Conservation (phyloP, 176 grass and related monocot genomes). For the Chrysopogon serrulatus region DNA sequence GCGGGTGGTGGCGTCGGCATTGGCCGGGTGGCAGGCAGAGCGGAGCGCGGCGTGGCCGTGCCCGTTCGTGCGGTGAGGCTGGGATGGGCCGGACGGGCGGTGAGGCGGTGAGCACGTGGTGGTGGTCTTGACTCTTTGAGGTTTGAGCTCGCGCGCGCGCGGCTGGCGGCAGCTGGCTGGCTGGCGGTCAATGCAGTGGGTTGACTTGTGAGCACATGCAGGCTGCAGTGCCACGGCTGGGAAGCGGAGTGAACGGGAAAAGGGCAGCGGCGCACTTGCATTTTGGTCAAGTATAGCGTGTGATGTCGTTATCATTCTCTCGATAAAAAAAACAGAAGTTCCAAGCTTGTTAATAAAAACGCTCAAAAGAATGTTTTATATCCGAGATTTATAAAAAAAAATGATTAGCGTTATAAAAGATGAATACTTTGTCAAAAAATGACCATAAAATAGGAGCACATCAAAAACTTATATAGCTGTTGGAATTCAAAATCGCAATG, state of each 20-base stretch:
- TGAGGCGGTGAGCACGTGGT: not conserved
- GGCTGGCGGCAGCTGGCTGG: not conserved
- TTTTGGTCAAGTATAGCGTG: not conserved
- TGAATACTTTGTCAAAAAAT: not conserved
- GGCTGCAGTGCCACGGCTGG: not conserved
- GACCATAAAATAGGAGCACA: too few relatives aligned
- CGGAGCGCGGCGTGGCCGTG: not conserved
- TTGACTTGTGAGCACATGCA: conserved; percentile 11
- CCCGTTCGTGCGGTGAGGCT: not conserved
- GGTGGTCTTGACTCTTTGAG: not conserved
- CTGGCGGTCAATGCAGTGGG: not conserved
- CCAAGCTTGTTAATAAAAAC: not conserved
- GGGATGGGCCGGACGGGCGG: not conserved
- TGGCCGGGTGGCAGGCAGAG: not conserved
- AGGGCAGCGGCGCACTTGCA: not conserved
- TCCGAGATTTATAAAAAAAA: not conserved
- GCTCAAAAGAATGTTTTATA: too few relatives aligned
- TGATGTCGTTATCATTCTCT: not conserved
- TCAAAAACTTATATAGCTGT: too few relatives aligned
- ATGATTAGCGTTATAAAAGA: not conserved
- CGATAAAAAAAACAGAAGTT: not conserved
- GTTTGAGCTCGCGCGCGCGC: not conserved
- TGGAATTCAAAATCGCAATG: too few relatives aligned
- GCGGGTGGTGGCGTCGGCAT: conserved; percentile 23
- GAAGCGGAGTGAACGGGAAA: not conserved